A percentile compares a stretch with the other conserved stretches of the same genome.
Conservation (phyloP, 2,329 filamentous ascomycete genomes). For the Penicillium expansum region DNA sequence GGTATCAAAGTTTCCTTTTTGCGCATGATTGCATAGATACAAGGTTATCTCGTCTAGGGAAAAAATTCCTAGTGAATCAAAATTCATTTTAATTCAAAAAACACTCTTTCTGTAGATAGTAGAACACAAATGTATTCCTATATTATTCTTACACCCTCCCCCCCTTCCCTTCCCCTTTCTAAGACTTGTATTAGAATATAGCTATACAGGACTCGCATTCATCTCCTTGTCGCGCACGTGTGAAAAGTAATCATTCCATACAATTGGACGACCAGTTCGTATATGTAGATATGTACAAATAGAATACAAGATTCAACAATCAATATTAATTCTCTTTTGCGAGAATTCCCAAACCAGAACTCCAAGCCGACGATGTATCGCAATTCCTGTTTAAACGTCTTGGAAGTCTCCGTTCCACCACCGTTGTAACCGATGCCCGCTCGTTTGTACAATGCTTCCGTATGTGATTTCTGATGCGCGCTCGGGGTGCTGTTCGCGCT, state of each 20-base stretch:
- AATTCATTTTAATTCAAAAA: slow-evolving; percentile 20
- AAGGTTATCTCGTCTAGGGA: slow-evolving; percentile 28
- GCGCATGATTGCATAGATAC: slow-evolving; percentile 42
- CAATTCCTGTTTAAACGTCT: slow-evolving; percentile 21
- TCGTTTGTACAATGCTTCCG: slow-evolving; percentile 30
- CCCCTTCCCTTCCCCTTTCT: too few relatives aligned
- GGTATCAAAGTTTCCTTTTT: slow-evolving; percentile 32
- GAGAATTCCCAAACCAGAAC: neutral
- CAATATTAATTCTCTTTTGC: neutral
- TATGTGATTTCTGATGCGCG: slow-evolving; percentile 35
- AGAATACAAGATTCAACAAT: neutral
- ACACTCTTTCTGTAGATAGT: neutral
- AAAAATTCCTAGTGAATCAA: slow-evolving; percentile 23
- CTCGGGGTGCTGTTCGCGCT: slow-evolving; percentile 48
- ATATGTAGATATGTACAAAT: neutral
- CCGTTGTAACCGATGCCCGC: slow-evolving; percentile 32
- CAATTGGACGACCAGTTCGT: neutral
- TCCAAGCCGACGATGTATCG: neutral
- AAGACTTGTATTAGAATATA: neutral
- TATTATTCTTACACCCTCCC: too few relatives aligned
- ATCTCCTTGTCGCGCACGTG: neutral
- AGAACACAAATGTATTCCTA: too few relatives aligned
- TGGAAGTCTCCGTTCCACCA: slow-evolving; percentile 45
- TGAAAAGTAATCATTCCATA: neutral
- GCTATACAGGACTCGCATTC: neutral